phyloP scores from a whole-genome alignment of 805 yeast species.

The Yarrowia sp. region DNA sequence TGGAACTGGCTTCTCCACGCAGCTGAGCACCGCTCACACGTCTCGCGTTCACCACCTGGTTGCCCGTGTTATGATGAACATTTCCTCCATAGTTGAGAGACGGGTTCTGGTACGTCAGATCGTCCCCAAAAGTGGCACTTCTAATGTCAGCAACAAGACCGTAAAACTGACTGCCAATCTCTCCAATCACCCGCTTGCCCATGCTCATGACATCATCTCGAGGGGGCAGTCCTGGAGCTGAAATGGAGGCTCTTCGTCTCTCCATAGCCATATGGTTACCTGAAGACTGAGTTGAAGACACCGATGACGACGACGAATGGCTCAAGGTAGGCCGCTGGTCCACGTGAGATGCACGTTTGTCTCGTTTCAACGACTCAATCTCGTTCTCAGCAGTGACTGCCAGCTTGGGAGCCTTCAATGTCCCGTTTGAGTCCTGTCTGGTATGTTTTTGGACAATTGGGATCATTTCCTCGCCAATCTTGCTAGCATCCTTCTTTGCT shows the following conservation, averaged over 20 bases:
- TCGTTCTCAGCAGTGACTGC: not conserved
- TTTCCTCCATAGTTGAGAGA: not conserved
- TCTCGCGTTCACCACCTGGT: not conserved
- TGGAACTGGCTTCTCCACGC: constrained; percentile 9
- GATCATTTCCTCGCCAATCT: not conserved
- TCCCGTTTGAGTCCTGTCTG: not conserved
- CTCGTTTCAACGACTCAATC: not conserved
- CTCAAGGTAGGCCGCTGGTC: not conserved
- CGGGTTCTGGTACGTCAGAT: constrained; percentile 19
- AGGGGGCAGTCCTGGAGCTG: constrained; percentile 29
- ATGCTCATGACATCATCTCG: constrained; percentile 35
- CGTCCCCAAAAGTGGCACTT: constrained; percentile 40
- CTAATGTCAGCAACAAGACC: constrained; percentile 40
- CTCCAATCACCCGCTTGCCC: constrained; percentile 40
- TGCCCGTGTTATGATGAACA: not conserved
- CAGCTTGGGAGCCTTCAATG: not conserved
- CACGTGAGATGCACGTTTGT: not conserved
- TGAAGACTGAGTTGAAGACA: constrained; percentile 4
- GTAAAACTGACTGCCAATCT: constrained; percentile 40
- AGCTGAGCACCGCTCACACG: constrained; percentile 19
- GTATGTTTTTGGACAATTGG: not conserved
- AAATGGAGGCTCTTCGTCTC: constrained; percentile 5
- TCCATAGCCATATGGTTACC: not conserved
- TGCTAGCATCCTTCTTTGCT: not conserved
- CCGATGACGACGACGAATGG: constrained; percentile 18